Evolutionary conservation across 2,329 filamentous ascomycete species (phyloP).

Genomic region (Microsporum audouinii): DNA sequence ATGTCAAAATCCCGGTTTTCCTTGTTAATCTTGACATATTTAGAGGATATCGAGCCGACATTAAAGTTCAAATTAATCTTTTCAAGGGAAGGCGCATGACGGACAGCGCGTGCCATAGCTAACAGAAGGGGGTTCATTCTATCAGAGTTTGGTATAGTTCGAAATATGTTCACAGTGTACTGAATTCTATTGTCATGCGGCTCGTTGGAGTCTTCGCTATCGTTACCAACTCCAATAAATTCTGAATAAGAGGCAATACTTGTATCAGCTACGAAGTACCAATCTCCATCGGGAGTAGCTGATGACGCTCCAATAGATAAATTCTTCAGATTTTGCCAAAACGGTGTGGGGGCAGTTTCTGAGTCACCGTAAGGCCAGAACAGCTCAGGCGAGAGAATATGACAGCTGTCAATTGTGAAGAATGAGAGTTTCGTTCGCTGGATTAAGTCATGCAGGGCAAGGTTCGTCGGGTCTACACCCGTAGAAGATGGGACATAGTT

Average conservation of each 20-base stretch:
- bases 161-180: neutral
- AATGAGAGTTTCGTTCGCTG: neutral
- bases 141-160: conserved; percentile 2
- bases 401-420: neutral
- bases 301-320: neutral
- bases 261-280: neutral
- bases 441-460: neutral
- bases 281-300: neutral
- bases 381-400: neutral
- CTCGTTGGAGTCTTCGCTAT: neutral
- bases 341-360: neutral
- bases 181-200: neutral
- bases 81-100: conserved; percentile 2
- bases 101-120: conserved; percentile 7
- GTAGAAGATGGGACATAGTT: neutral
- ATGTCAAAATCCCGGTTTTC: neutral
- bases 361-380: neutral
- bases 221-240: neutral
- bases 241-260: neutral
- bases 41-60: neutral
- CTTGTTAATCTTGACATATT: neutral
- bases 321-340: neutral
- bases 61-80: neutral
- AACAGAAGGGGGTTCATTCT: conserved; percentile 7
- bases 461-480: neutral